Evolutionary conservation across 1,139 yeast genomes (phyloP), one percentile per base, ranked within the genome.

Genomic region (Kodamaea plutei): DNA sequence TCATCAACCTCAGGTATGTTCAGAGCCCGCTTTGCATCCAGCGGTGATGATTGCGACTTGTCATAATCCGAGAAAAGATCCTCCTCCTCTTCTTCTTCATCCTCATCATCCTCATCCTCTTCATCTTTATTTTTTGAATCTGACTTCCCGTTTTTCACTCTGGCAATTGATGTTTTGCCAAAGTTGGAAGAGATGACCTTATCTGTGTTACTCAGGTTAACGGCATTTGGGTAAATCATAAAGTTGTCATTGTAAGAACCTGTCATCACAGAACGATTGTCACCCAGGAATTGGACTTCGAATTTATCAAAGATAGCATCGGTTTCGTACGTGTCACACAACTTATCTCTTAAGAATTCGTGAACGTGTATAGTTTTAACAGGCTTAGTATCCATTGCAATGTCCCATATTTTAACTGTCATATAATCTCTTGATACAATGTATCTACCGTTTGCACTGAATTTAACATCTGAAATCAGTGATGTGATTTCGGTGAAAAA

Each of bases 291-390:
- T 47, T 83, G 94, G 38, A 88, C 96, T 66, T 91, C 98, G 60
- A 93, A 93, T 69, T 91, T 93, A 68, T 93, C 98, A 64, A 93
- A 93, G 39, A 93, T 93, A 30, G 97, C 95, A 63, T 93, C 98
- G 57, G 89, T 89, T 58, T 93, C 99, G 64, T 93, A 93, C 25
- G 97, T 88, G 58, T 93, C 97, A 62, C 97, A 91, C 52, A 93
- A 70, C 54, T 93, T 73, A 51, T 88, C 96, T 48, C 96, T 78
- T 49, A 93, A 75, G 56, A 87, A 94, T 56, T 93, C 98, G 58
- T 93, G 98, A 44, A 93, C 91, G 57, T 85, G 87, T 43, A 93
- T 88, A 9, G 96, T 89, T 59, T 87, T 87, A 36, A 93, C 66
- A 16, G 99, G 99, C 57, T 84, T 87, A 45, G 79, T 81, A 58